A percentile compares a stretch with the other conserved stretches of the same genome.
Conservation (phyloP, 2,329 filamentous ascomycete genomes). For the Phialemonium atrogriseum region DNA sequence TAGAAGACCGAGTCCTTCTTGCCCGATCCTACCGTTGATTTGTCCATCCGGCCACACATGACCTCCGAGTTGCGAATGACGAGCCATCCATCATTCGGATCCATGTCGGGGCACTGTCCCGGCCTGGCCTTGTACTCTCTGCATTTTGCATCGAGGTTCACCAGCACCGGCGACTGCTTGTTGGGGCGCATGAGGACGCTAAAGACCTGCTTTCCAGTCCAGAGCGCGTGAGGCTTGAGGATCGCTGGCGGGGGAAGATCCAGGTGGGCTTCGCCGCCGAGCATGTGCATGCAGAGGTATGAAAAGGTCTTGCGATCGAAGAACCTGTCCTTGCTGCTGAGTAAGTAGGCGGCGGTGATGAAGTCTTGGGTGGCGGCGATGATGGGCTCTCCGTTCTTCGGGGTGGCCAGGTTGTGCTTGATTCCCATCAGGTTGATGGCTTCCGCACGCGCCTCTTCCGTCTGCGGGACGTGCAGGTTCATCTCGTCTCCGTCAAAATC, state of each 20-base stretch:
- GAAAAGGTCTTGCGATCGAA: conserved; percentile 83
- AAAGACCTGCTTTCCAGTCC: conserved; percentile 97
- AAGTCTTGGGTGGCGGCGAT: conserved; percentile 99
- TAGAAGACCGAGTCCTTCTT: conserved; percentile 99
- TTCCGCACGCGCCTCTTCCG: conserved; percentile 90
- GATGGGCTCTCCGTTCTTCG: conserved; percentile 95
- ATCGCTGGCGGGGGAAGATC: conserved; percentile 84
- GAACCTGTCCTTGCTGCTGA: conserved; percentile 90
- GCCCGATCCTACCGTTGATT: conserved; percentile 90
- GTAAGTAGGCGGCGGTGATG: conserved; percentile 86
- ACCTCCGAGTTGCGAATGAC: conserved; percentile 94
- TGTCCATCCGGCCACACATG: conserved; percentile 97
- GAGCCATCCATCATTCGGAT: conserved; percentile 81
- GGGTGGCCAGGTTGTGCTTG: conserved; percentile 90
- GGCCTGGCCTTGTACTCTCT: conserved; percentile 64
- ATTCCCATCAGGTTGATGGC: conserved; percentile 97
- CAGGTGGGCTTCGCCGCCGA: conserved; percentile 63
- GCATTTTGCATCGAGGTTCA: conserved; percentile 92
- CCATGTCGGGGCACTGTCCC: conserved; percentile 58
- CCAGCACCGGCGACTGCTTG: conserved; percentile 67
- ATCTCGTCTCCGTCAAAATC: conserved; percentile 99
- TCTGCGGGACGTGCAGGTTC: conserved; percentile 97
- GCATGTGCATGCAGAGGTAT: conserved; percentile 90
- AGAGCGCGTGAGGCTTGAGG: conserved; percentile 75
- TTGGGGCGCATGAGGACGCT: conserved; percentile 87